These are phyloP conservation scores for Mycosphaerelloides madeirae DNA, from an alignment of 2,329 filamentous ascomycete genomes.

Conservation along the genomic window DNA sequence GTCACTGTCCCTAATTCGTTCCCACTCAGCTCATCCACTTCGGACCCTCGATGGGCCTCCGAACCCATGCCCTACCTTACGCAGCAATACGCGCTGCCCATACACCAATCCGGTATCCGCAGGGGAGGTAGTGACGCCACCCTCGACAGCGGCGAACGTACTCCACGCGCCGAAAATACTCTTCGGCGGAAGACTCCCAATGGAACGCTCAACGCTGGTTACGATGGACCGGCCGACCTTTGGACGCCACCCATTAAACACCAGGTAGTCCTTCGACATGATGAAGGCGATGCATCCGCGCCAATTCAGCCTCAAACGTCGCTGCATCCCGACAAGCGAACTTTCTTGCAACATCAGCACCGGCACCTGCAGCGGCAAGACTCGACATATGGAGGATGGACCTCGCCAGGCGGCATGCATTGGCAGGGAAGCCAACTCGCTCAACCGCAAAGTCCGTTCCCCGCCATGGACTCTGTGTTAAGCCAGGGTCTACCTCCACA, in stretches of 20 bases:
- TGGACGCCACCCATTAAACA: conserved; percentile 60
- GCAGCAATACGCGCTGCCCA: conserved; percentile 29
- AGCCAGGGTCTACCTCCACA: conserved; percentile 50
- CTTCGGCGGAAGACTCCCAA: conserved; percentile 88
- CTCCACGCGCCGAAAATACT: conserved; percentile 60
- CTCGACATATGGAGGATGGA: conserved; percentile 13
- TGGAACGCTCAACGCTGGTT: conserved; percentile 86
- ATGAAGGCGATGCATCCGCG: conserved; percentile 44
- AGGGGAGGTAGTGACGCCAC: conserved; percentile 13
- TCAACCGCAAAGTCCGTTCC: conserved; percentile 26
- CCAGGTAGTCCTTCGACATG: conserved; percentile 56
- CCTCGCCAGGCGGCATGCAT: conserved; percentile 1
- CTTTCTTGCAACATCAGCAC: conserved; percentile 29
- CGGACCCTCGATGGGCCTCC: conserved; percentile 6
- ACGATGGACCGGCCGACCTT: conserved; percentile 64
- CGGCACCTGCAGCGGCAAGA: conserved; percentile 27
- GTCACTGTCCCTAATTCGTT: conserved; percentile 19
- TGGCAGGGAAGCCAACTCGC: conserved; percentile 17
- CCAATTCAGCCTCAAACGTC: conserved; percentile 32
- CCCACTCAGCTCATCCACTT: conserved; percentile 11
- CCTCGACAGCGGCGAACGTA: conserved; percentile 25
- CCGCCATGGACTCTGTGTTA: conserved; percentile 58
- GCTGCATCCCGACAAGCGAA: conserved; percentile 20
- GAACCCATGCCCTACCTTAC: conserved; percentile 27
- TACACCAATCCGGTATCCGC: conserved; percentile 21